A percentile compares a stretch with the other conserved stretches of the same genome.
These are phyloP conservation scores for Candolleomyces eurysporus DNA, from an alignment of 768 basidiomycete genomes.

Conservation along the genomic window DNA sequence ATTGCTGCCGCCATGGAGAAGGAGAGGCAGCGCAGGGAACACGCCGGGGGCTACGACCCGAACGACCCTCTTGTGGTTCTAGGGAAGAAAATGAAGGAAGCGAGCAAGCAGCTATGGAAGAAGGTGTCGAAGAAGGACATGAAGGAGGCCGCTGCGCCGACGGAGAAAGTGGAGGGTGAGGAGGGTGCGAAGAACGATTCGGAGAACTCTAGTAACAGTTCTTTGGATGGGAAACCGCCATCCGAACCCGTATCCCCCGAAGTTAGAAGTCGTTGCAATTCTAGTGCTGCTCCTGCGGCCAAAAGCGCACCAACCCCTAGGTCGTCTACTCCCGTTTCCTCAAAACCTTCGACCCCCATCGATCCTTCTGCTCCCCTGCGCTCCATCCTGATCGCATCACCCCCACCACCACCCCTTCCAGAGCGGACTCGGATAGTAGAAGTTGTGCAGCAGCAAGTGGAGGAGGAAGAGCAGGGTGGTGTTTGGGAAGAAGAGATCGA, in stretches of 20 bases:
- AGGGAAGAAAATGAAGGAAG: constrained; percentile 51
- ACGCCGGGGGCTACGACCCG: constrained; percentile 20
- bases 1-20: constrained; percentile 22
- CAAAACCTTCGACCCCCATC: background rate
- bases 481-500: constrained; percentile 1
- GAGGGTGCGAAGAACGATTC: constrained; percentile 16
- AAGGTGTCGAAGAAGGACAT: constrained; percentile 41
- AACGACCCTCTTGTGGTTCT: constrained; percentile 48
- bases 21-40: constrained; percentile 10
- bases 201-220: constrained; percentile 15
- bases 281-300: no score
- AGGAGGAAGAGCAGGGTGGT: background rate
- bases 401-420: background rate
- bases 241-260: no score
- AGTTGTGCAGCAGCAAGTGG: background rate
- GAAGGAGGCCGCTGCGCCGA: constrained; percentile 4
- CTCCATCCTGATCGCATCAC: background rate
- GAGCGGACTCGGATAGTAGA: background rate
- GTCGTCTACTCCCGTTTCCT: background rate
- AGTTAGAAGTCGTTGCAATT: no score
- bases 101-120: constrained; percentile 50
- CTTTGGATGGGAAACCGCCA: background rate
- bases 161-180: constrained; percentile 9
- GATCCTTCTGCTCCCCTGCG: background rate
- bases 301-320: background rate